Conservation (phyloP, 2,329 filamentous ascomycete genomes). For the Aspergillus calidoustus region DNA sequence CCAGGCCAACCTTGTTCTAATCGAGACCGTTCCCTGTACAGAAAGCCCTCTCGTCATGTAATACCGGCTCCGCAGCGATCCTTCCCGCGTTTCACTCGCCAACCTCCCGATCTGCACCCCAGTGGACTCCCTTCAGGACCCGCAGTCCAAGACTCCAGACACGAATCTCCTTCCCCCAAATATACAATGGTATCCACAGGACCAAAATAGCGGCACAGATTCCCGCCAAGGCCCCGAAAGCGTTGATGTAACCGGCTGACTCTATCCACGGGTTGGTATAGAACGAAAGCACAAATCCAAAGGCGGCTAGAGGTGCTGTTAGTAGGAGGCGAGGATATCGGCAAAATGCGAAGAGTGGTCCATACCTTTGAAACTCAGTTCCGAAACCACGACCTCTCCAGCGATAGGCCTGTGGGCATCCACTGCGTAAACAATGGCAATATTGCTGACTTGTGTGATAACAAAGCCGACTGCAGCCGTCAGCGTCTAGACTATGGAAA, state of each 20-base stretch:
- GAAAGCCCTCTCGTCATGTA: too few relatives aligned
- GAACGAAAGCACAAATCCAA: slow-evolving; percentile 64
- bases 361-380: slow-evolving; percentile 58
- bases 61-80: too few relatives aligned
- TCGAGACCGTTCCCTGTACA: too few relatives aligned
- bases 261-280: slow-evolving; percentile 64
- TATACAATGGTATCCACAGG: slow-evolving; percentile 51
- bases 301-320: slow-evolving; percentile 39
- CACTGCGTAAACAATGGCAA: slow-evolving; percentile 62
- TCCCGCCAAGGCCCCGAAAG: slow-evolving; percentile 63
- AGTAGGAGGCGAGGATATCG: too few relatives aligned
- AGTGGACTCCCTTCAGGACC: slow-evolving; percentile 51
- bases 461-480: slow-evolving; percentile 44
- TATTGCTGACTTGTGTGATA: slow-evolving; percentile 60
- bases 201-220: slow-evolving; percentile 53
- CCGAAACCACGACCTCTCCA: slow-evolving; percentile 59
- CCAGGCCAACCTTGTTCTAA: too few relatives aligned
- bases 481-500: too few relatives aligned
- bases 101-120: slow-evolving; percentile 60
- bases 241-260: slow-evolving; percentile 54
- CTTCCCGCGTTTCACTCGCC: slow-evolving; percentile 48
- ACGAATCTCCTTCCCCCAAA: slow-evolving; percentile 58
- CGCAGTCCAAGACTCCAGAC: slow-evolving; percentile 55
- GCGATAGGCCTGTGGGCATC: slow-evolving; percentile 63
- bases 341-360: neutral